Percentiles rank a stretch among this genome's conserved stretches.
phyloP scores from a whole-genome alignment of 2,329 filamentous ascomycete species.

The Tolypocladium endophyticum region DNA sequence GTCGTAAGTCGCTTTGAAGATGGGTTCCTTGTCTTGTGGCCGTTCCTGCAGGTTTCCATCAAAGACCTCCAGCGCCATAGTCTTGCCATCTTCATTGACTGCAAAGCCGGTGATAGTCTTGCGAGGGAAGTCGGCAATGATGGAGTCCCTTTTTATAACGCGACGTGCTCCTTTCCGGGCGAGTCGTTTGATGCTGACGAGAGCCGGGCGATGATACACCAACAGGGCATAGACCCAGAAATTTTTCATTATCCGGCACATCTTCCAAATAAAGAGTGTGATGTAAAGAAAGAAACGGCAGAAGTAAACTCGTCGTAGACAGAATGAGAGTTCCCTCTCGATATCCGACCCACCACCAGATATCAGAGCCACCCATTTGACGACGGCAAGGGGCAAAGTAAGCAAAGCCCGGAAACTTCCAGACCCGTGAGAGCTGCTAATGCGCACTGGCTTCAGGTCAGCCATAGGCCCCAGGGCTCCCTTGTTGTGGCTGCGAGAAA shows the following conservation, averaged over 20 bases:
- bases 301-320: conserved; percentile 14
- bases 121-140: conserved; percentile 19
- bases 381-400: conserved; percentile 12
- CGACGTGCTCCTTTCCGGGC: conserved; percentile 19
- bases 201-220: conserved; percentile 19
- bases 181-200: conserved; percentile 20
- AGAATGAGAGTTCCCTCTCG: conserved; percentile 24
- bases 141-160: conserved; percentile 14
- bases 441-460: conserved; percentile 1
- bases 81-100: conserved; percentile 11
- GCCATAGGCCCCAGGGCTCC: conserved; percentile 4
- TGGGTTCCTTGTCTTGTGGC: conserved; percentile 9
- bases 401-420: conserved; percentile 6
- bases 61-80: conserved; percentile 18
- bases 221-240: conserved; percentile 19
- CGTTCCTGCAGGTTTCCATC: conserved; percentile 12
- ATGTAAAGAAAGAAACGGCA: conserved; percentile 12
- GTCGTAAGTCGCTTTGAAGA: conserved; percentile 17
- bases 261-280: conserved; percentile 18
- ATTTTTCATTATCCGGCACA: conserved; percentile 20
- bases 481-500: not conserved
- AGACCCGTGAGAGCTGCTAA: not conserved
- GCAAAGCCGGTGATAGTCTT: conserved; percentile 21
- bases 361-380: conserved; percentile 23
- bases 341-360: conserved; percentile 22